Percentiles rank a stretch among this genome's conserved stretches.
phyloP scores from a whole-genome alignment of 2,329 filamentous ascomycete genomes.

The Hypocreales sp. region DNA sequence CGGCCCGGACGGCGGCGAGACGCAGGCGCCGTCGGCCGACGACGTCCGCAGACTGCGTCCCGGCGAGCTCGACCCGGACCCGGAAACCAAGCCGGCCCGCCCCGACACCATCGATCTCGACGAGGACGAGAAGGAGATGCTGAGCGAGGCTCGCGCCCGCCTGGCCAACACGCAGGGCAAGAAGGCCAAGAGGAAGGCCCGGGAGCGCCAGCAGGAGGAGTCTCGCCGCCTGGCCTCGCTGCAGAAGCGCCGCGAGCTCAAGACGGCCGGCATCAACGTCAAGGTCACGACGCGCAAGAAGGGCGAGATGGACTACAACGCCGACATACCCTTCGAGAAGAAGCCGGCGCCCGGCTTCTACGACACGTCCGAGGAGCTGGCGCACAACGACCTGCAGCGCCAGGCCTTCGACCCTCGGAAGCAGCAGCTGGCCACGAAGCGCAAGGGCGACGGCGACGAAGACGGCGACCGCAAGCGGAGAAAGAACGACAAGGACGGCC shows the following conservation, averaged over 20 bases:
- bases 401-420: constrained; percentile 84
- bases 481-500: constrained; percentile 73
- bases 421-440: constrained; percentile 78
- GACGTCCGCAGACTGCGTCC: constrained; percentile 80
- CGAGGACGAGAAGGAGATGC: constrained; percentile 98
- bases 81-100: constrained; percentile 86
- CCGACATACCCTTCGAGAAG: constrained; percentile 96
- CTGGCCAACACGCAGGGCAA: constrained; percentile 97
- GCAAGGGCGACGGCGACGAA: constrained; percentile 86
- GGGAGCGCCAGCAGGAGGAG: constrained; percentile 90
- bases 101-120: constrained; percentile 97
- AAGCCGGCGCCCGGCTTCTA: constrained; percentile 80
- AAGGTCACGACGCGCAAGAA: constrained; percentile 84
- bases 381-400: constrained; percentile 68
- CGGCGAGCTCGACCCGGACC: constrained; percentile 92
- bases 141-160: constrained; percentile 91
- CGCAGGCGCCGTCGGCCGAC: constrained; percentile 76
- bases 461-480: constrained; percentile 68
- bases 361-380: constrained; percentile 74
- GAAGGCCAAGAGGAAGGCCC: constrained; percentile 94
- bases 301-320: constrained; percentile 99
- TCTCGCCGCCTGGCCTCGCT: constrained; percentile 77
- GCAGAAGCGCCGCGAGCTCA: constrained; percentile 91
- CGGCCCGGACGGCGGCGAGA: constrained; percentile 76
- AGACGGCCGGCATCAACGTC: constrained; percentile 96